Evolutionary conservation across 2,329 filamentous ascomycete genomes (phyloP), one percentile per base, ranked within the genome.

Genomic region (Fusarium torulosum): DNA sequence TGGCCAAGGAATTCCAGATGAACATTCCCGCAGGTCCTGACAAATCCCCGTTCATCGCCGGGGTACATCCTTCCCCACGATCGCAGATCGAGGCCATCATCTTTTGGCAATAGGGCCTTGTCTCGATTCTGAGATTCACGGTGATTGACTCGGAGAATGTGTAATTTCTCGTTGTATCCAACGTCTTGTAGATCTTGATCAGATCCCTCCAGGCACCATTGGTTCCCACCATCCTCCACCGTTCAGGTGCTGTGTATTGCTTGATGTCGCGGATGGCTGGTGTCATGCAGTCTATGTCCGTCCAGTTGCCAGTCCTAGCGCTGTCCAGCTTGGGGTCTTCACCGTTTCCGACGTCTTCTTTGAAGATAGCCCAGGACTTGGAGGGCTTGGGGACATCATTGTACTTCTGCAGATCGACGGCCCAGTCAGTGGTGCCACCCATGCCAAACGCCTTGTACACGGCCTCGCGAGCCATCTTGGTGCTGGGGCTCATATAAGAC

Each of bases 321-420:
- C 38, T 15, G 21, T 49, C 21, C 0, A 72, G 15, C 63, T 72
- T 15, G 33, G 47, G 35, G 6, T 51, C 47, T 4, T 6, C 4
- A n/a, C 25, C 35, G 9, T 0, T 1, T n/a, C 1, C 3, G 1
- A 4, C 23, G 4, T 41, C 14, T 15, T 51, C 8, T 2, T 41
- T 51, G 4, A 51, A 51, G 25, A 51, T 41, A 17, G 47, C 25
- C 35, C 47, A 41, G 4, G 23, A 29, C 25, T 51, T 41, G 10
- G 47, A 20, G 9, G 47, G 47, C 4, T 23, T n/a, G 6, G 47
- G 47, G 14, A 41, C 35, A 7, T 51, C 35, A 1, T 41, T 5
- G 4, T 51, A 41, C 14, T 41, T 5, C 10, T 51, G 51, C 0
- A 53, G 31, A 15, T 53, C 51, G n/a, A 53, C 4, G 6, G 51